These are phyloP conservation scores for Scytalidium lignicola DNA, from an alignment of 2,329 filamentous ascomycete genomes.

Conservation along the genomic window DNA sequence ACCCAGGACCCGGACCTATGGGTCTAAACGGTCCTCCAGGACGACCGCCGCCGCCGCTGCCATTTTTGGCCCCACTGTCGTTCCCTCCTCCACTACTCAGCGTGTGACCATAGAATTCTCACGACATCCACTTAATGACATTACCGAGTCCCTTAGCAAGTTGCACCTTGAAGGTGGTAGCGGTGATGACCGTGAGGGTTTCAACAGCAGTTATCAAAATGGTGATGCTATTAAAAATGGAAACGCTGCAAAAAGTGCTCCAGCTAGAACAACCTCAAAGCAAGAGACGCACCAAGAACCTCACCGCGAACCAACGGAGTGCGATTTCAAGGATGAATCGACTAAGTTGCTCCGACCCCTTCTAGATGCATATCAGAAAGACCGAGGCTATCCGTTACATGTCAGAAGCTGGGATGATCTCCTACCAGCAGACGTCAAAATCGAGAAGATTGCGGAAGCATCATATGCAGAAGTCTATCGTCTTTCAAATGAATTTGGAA, in stretches of 20 bases:
- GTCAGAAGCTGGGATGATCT: slow-evolving; percentile 49
- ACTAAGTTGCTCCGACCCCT: slow-evolving; percentile 13
- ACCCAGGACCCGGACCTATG: slow-evolving; percentile 8
- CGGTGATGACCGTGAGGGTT: neutral
- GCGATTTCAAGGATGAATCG: neutral
- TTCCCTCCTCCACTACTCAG: neutral
- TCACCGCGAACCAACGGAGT: neutral
- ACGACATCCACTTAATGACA: neutral
- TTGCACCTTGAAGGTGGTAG: neutral
- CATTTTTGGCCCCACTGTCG: slow-evolving; percentile 9
- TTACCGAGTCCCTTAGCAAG: neutral
- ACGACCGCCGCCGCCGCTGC: slow-evolving; percentile 6
- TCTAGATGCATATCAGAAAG: slow-evolving; percentile 12
- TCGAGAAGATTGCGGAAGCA: slow-evolving; percentile 61
- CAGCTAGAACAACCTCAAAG: neutral
- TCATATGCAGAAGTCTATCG: slow-evolving; percentile 64
- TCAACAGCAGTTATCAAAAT: neutral
- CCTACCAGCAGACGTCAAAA: slow-evolving; percentile 45
- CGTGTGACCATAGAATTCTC: neutral
- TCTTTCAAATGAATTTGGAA: slow-evolving; percentile 52
- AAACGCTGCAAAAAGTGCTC: neutral
- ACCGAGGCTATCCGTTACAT: slow-evolving; percentile 8
- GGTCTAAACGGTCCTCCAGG: slow-evolving; percentile 8
- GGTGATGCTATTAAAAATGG: neutral
- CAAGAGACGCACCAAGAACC: neutral